Percentiles rank a stretch among this genome's conserved stretches.
Conservation (phyloP, 2,329 filamentous ascomycete genomes). For the Passalora sequoiae region DNA sequence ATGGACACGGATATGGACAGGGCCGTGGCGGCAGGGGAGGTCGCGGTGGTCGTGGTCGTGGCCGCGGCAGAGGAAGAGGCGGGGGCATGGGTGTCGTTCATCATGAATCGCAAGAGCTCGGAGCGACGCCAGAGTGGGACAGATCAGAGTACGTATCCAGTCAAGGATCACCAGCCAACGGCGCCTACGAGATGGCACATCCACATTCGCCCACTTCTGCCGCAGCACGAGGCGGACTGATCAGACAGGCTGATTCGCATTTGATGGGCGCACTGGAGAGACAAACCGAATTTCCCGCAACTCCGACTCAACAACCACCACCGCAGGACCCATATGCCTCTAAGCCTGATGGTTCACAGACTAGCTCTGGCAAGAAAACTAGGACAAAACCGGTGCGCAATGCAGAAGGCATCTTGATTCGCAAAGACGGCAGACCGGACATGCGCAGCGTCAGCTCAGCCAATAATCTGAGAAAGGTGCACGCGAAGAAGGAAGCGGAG, state of each 20-base stretch:
- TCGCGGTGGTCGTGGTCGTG: conserved; percentile 31
- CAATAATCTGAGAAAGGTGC: conserved; percentile 49
- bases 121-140: conserved; percentile 40
- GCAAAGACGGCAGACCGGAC: conserved; percentile 49
- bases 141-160: conserved; percentile 34
- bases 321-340: conserved; percentile 15
- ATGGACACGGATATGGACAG: conserved; percentile 30
- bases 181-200: conserved; percentile 24
- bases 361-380: conserved; percentile 39
- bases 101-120: conserved; percentile 27
- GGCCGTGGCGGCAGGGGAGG: conserved; percentile 25
- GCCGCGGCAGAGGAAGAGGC: conserved; percentile 39
- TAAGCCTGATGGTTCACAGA: conserved; percentile 13
- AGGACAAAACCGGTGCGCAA: conserved; percentile 49
- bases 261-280: conserved; percentile 14
- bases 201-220: conserved; percentile 14
- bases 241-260: conserved; percentile 9
- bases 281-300: conserved; percentile 24
- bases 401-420: conserved; percentile 47
- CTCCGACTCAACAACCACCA: conserved; percentile 17
- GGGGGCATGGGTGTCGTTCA: conserved; percentile 20
- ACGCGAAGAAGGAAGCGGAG: conserved; percentile 45
- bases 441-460: conserved; percentile 50
- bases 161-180: conserved; percentile 34
- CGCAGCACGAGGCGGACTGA: conserved; percentile 6